phyloP scores from a whole-genome alignment of 805 yeast genomes.

The Yamadazyma sp. region DNA sequence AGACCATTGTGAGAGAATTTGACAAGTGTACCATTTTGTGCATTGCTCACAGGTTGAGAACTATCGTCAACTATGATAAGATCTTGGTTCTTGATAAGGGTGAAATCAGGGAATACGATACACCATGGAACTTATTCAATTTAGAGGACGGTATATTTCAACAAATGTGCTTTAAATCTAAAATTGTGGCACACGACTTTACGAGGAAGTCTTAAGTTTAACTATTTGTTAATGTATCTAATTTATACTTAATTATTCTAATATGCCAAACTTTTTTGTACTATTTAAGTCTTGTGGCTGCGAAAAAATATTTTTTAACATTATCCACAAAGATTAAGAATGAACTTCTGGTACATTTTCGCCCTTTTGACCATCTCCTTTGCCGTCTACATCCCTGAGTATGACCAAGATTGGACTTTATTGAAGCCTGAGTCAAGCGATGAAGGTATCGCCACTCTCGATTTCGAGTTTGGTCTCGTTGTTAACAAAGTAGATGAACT shows the following conservation, averaged over 20 bases:
- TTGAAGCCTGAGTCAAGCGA: conserved; percentile 24
- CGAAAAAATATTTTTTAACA: too few species aligned
- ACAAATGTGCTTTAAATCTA: conserved; percentile 64
- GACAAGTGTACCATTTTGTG: conserved; percentile 72
- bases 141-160: conserved; percentile 55
- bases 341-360: too few species aligned
- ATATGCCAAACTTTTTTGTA: too few species aligned
- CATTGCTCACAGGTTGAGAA: conserved; percentile 82
- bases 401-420: conserved; percentile 37
- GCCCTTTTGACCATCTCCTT: too few species aligned
- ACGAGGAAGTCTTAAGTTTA: not conserved
- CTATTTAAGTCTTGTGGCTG: too few species aligned
- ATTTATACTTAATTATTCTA: too few species aligned
- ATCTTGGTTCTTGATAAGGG: conserved; percentile 84
- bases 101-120: conserved; percentile 69
- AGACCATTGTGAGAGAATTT: conserved; percentile 71
- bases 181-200: conserved; percentile 47
- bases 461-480: conserved; percentile 36
- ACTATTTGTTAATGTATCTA: too few species aligned
- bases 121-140: conserved; percentile 65
- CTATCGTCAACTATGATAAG: conserved; percentile 72
- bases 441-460: conserved; percentile 27
- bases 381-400: conserved; percentile 24
- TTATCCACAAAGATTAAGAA: too few species aligned
- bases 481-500: conserved; percentile 24